Evolutionary conservation across 75 land plant genomes (phyloP).

Genomic region (Sequoiadendron giganteum): DNA sequence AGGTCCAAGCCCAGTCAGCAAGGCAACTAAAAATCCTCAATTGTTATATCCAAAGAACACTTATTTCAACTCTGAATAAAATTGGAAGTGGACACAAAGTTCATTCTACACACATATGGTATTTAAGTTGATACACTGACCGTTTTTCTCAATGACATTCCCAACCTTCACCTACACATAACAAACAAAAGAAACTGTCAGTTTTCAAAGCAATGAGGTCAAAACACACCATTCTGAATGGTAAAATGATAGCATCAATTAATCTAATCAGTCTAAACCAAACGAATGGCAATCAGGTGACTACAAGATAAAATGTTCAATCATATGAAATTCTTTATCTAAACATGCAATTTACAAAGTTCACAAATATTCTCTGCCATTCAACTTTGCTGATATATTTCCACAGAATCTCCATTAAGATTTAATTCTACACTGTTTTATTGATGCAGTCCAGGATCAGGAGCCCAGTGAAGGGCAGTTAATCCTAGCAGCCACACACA

Average conservation of each 20-base stretch:
- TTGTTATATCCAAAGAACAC: not conserved
- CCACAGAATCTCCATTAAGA: not conserved
- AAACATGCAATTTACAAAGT: not conserved
- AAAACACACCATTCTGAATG: not conserved
- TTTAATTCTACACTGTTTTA: not conserved
- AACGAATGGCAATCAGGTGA: not conserved
- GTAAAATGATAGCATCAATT: not conserved
- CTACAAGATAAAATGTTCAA: not conserved
- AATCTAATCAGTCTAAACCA: not conserved
- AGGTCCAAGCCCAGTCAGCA: not conserved
- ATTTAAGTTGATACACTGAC: constrained; percentile 9
- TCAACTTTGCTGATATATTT: not conserved
- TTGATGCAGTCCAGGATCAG: too few species aligned
- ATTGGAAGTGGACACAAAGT: not conserved
- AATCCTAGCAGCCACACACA: too few species aligned
- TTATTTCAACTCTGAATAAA: not conserved
- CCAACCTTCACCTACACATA: constrained; percentile 39
- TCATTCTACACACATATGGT: not conserved
- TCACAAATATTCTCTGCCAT: not conserved
- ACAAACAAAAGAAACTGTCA: not conserved
- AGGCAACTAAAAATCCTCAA: not conserved
- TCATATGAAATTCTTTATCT: not conserved
- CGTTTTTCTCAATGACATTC: constrained; percentile 43
- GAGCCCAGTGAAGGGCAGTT: too few species aligned
- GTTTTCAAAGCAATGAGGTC: not conserved